Evolutionary conservation across 2,329 filamentous ascomycete species (phyloP).

Genomic region (Colletotrichum plurivorum): DNA sequence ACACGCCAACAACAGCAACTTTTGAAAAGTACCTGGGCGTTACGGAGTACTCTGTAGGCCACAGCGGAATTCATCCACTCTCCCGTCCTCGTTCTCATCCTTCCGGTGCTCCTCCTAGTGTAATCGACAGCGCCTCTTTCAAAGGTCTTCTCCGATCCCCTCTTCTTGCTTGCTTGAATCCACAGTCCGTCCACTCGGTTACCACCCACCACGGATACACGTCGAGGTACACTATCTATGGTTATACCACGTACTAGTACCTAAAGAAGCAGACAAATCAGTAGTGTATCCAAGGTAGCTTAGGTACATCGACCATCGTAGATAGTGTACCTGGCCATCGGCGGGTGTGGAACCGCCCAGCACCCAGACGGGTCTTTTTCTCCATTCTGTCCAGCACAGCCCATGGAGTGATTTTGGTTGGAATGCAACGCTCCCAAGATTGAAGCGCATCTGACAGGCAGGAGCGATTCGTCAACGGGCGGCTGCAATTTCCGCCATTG

Average conservation of each 20-base stretch:
- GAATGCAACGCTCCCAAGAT: conserved; percentile 32
- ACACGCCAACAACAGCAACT: not conserved
- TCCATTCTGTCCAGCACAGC: conserved; percentile 39
- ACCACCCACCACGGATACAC: too few species aligned
- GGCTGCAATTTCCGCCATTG: conserved; percentile 38
- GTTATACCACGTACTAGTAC: too few species aligned
- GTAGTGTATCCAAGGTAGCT: too few species aligned
- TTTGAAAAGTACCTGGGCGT: too few species aligned
- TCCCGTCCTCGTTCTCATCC: conserved; percentile 9
- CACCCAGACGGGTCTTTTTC: conserved; percentile 17
- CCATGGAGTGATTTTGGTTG: conserved; percentile 14
- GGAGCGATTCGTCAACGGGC: conserved; percentile 37
- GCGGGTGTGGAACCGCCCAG: not conserved
- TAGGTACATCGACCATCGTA: not conserved
- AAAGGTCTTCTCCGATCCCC: conserved; percentile 8
- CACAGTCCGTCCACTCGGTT: not conserved
- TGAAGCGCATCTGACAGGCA: conserved; percentile 37
- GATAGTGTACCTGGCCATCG: not conserved
- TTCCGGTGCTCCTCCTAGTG: too few species aligned
- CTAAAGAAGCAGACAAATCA: too few species aligned
- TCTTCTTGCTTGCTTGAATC: not conserved
- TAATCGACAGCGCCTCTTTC: too few species aligned
- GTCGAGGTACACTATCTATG: too few species aligned
- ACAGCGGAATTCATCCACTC: conserved; percentile 20
- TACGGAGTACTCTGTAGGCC: not conserved